Percentiles rank a stretch among this genome's conserved stretches.
These are phyloP conservation scores for Euphorbia schlechtendalii DNA, from an alignment of 441 rosid genomes.

Conservation along the genomic window DNA sequence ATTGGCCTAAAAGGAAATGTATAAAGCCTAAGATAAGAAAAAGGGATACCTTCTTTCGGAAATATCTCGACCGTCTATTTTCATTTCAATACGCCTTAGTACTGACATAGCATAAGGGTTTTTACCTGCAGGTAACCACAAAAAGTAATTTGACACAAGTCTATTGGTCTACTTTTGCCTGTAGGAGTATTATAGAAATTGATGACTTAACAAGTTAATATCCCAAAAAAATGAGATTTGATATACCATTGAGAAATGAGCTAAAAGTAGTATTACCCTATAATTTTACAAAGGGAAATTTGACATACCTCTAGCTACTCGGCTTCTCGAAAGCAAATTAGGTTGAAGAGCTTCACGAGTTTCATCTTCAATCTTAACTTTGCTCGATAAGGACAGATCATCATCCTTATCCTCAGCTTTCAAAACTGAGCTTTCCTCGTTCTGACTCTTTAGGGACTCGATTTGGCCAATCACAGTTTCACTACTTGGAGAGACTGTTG, in stretches of 20 bases:
- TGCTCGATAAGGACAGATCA: constrained; percentile 29
- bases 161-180: not conserved
- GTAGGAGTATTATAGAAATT: not conserved
- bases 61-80: constrained; percentile 78
- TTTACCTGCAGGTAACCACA: constrained; percentile 48
- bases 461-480: constrained; percentile 26
- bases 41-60: constrained; percentile 50
- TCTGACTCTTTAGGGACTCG: constrained; percentile 32
- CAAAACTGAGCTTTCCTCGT: constrained; percentile 28
- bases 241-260: not conserved
- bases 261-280: not conserved
- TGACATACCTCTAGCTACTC: constrained; percentile 53
- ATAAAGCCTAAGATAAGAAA: not conserved
- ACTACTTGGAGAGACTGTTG: constrained; percentile 23
- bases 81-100: constrained; percentile 73
- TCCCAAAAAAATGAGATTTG: not conserved
- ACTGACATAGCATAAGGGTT: constrained; percentile 91
- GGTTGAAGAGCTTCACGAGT: constrained; percentile 37
- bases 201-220: not conserved
- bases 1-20: not conserved
- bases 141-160: constrained; percentile 9
- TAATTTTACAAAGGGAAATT: constrained; percentile 11
- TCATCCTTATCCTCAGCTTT: constrained; percentile 37
- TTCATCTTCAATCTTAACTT: constrained; percentile 42
- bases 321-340: constrained; percentile 28